Evolutionary conservation across 2,329 filamentous ascomycete species (phyloP).

Genomic region (Monosporascus sp.): DNA sequence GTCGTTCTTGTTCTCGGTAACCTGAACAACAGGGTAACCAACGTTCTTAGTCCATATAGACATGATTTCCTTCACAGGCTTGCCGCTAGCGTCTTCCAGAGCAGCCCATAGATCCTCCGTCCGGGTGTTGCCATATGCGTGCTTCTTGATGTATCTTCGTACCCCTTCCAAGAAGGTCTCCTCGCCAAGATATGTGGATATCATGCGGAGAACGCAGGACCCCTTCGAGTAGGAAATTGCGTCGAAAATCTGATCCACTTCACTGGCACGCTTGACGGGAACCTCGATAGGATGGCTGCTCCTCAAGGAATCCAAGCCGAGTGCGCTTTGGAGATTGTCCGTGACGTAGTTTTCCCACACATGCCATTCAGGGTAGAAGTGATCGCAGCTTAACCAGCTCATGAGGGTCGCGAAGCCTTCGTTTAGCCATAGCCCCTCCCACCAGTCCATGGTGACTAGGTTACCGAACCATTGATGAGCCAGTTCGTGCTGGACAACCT

Average conservation of each 20-base stretch:
- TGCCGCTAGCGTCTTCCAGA: slow-evolving; percentile 81
- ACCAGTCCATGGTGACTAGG: slow-evolving; percentile 97
- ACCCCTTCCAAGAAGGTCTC: slow-evolving; percentile 91
- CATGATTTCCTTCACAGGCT: slow-evolving; percentile 86
- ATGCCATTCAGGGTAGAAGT: slow-evolving; percentile 97
- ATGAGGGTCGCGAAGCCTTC: slow-evolving; percentile 90
- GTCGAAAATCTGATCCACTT: slow-evolving; percentile 98
- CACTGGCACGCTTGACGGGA: slow-evolving; percentile 87
- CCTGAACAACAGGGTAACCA: slow-evolving; percentile 84
- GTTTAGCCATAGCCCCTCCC: slow-evolving; percentile 96
- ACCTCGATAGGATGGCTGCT: slow-evolving; percentile 97
- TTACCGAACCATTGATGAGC: slow-evolving; percentile 99
- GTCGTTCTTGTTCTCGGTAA: slow-evolving; percentile 67
- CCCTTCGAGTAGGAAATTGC: slow-evolving; percentile 97
- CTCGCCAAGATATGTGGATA: slow-evolving; percentile 90
- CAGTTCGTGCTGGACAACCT: slow-evolving; percentile 93
- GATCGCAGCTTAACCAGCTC: slow-evolving; percentile 77
- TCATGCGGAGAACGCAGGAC: slow-evolving; percentile 93
- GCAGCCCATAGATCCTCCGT: slow-evolving; percentile 89
- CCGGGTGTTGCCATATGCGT: slow-evolving; percentile 92
- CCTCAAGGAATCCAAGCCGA: slow-evolving; percentile 82
- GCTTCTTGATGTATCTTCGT: slow-evolving; percentile 85
- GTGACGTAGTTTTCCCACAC: slow-evolving; percentile 95
- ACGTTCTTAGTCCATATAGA: slow-evolving; percentile 97
- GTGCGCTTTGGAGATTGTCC: slow-evolving; percentile 82